Base-by-base conservation (phyloP, 2,329 filamentous ascomycete species). In the Colletotrichum theobromicola region DNA sequence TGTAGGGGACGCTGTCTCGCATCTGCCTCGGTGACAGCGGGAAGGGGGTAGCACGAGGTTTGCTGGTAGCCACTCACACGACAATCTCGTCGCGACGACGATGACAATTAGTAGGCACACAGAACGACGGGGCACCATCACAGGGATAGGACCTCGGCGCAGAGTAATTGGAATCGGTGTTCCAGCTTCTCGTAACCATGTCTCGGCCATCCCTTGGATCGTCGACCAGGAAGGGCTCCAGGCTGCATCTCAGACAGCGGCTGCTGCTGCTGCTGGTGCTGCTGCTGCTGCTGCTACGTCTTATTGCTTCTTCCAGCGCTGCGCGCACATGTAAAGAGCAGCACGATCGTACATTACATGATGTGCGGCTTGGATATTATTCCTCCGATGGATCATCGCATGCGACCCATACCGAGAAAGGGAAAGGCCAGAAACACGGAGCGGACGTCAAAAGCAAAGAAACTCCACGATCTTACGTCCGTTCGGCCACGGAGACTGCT, bases 181-280 rank as follows among this genome's bases (percentile, higher is more conserved):
- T 60, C 37, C 37, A 71, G 53, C 28, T 26, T 26, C 28, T 37
- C 15, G 30, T 30, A 18, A 28, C n/a, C 32, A 16, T 74, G 62
- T 67, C 62, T 74, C 61, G 35, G 32, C 18, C 72, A 74, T 67
- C 68, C 55, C 62, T 67, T 72, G 62, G 62, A 35, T 63, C 67
- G 53, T 21, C 42, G 53, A 50, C 55, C 42, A 68, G 7, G 28
- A 50, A 35, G 42, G 6, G 42, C 26, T 16, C 26, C 42, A 26
- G 58, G 61, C 28, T 32, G 55, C 53, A 60, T 37, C 32, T 62
- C 34, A 62, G 34, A 62, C 32, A 62, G 24, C 32, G 32, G 42
- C 42, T 21, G 37, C 37, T 4, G 8, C 35, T 37, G 35, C 35
- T n/a, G 35, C 35, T 37, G 35, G 15, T 18, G 35, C 35, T 7